Evolutionary conservation across 1,284 basidiomycete species (phyloP).

Genomic region (Fistulina hepatica): DNA sequence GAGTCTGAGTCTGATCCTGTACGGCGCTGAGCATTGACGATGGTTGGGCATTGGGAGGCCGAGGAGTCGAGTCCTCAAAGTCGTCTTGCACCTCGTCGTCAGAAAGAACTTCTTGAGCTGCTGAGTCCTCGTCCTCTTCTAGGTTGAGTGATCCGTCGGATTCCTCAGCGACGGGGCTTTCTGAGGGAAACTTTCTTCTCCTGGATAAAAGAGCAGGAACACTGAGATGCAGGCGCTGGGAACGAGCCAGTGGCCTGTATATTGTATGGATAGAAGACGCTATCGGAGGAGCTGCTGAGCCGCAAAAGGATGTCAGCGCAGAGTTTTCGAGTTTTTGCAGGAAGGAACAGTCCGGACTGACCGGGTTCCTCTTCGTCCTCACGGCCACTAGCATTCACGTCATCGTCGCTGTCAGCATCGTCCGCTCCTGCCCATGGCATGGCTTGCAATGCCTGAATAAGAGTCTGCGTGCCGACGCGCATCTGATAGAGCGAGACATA

Average conservation of each 20-base stretch:
- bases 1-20: constrained; percentile 8
- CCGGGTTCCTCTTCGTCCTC: constrained; percentile 49
- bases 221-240: constrained; percentile 38
- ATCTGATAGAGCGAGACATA: too few species aligned
- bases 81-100: too few species aligned
- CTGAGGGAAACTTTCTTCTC: constrained; percentile 24
- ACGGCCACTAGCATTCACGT: constrained; percentile 30
- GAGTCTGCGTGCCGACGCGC: constrained; percentile 72
- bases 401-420: constrained; percentile 57
- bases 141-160: constrained; percentile 23
- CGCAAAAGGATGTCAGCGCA: constrained; percentile 2
- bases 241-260: constrained; percentile 67
- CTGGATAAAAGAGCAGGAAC: constrained; percentile 21
- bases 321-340: neutral
- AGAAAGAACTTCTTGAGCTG: too few species aligned
- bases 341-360: constrained; percentile 20
- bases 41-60: constrained; percentile 23
- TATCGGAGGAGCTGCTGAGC: constrained; percentile 29
- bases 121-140: constrained; percentile 30
- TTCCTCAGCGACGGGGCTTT: constrained; percentile 18
- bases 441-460: constrained; percentile 76
- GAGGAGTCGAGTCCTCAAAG: constrained; percentile 44
- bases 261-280: constrained; percentile 81
- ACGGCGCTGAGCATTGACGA: constrained; percentile 15
- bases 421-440: constrained; percentile 69